A percentile compares a stretch with the other conserved stretches of the same genome.
These are phyloP conservation scores for Paecilomyces dactylethromorphus DNA, from an alignment of 2,329 filamentous ascomycete genomes.

Conservation along the genomic window DNA sequence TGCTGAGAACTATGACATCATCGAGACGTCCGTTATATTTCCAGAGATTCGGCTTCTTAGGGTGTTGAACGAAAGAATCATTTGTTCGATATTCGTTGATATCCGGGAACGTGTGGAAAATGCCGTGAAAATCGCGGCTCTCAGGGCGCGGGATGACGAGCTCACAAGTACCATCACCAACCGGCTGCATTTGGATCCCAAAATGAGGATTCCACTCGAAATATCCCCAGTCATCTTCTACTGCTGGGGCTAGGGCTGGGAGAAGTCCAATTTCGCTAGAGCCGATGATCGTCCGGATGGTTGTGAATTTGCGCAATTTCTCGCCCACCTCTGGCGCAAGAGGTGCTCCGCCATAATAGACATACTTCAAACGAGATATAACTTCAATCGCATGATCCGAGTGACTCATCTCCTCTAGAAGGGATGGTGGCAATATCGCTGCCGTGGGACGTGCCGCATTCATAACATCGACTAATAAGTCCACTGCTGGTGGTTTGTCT, in stretches of 20 bases:
- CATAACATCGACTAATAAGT: slow-evolving; percentile 14
- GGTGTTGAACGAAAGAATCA: slow-evolving; percentile 16
- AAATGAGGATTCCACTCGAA: slow-evolving; percentile 15
- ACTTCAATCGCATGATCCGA: slow-evolving; percentile 11
- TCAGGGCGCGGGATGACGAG: slow-evolving; percentile 9
- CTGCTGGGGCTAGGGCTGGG: slow-evolving; percentile 4
- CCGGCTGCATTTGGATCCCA: slow-evolving; percentile 11
- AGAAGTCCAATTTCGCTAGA: slow-evolving; percentile 8
- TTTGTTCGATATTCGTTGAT: slow-evolving; percentile 11
- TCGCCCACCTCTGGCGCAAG: slow-evolving; percentile 7
- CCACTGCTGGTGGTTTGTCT: slow-evolving; percentile 18
- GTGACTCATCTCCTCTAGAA: slow-evolving; percentile 18
- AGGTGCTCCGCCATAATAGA: slow-evolving; percentile 12
- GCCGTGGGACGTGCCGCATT: slow-evolving; percentile 10
- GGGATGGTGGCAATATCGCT: slow-evolving; percentile 16
- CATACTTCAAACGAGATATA: slow-evolving; percentile 6
- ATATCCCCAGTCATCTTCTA: slow-evolving; percentile 13
- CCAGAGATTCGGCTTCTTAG: slow-evolving; percentile 24
- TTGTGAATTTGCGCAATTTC: background rate
- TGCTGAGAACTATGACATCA: slow-evolving; percentile 39
- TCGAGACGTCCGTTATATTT: slow-evolving; percentile 31
- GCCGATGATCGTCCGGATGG: background rate
- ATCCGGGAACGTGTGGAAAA: slow-evolving; percentile 15
- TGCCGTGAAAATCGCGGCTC: slow-evolving; percentile 1
- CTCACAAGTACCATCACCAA: slow-evolving; percentile 11